Conservation (phyloP, 495 filamentous ascomycete genomes). For the Podospora fimiseda region DNA sequence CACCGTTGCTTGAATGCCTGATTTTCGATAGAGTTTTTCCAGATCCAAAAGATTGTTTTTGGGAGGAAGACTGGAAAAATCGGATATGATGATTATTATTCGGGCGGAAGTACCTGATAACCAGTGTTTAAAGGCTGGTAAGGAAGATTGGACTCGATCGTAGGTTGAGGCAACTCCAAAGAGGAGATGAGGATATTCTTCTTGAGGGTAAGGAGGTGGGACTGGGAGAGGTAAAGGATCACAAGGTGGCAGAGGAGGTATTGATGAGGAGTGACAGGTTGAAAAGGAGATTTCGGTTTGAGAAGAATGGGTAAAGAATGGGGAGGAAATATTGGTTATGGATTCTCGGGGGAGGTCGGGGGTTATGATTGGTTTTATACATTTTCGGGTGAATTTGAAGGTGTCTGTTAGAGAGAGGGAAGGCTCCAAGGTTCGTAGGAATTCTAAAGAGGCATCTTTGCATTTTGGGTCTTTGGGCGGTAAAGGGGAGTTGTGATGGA, state of each 20-base stretch:
- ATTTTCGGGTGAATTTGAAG: conserved; percentile 34
- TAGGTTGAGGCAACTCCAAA: conserved; percentile 57
- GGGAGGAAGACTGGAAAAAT: conserved; percentile 32
- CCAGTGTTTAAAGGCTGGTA: conserved; percentile 56
- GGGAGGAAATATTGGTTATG: conserved; percentile 26
- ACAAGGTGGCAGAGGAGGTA: conserved; percentile 21
- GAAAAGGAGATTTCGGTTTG: conserved; percentile 27
- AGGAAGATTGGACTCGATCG: conserved; percentile 48
- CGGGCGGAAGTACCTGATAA: conserved; percentile 48
- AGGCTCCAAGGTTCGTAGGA: conserved; percentile 22
- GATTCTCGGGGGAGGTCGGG: conserved; percentile 19
- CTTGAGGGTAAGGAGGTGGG: conserved; percentile 24
- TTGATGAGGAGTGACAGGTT: conserved; percentile 15
- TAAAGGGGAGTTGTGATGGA: conserved; percentile 1
- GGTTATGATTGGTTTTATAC: conserved; percentile 26
- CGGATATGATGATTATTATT: conserved; percentile 50
- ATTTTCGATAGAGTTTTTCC: conserved; percentile 22
- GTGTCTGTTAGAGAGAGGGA: conserved; percentile 29
- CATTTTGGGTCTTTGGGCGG: conserved; percentile 10
- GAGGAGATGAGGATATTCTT: conserved; percentile 29
- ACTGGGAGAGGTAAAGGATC: conserved; percentile 28
- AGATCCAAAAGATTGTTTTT: too few species aligned
- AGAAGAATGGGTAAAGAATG: conserved; percentile 27
- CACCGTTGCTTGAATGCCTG: conserved; percentile 47
- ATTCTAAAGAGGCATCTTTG: conserved; percentile 15